These are phyloP conservation scores for Lycium barbarum DNA, from an alignment of 257 asterid species.

Conservation along the genomic window DNA sequence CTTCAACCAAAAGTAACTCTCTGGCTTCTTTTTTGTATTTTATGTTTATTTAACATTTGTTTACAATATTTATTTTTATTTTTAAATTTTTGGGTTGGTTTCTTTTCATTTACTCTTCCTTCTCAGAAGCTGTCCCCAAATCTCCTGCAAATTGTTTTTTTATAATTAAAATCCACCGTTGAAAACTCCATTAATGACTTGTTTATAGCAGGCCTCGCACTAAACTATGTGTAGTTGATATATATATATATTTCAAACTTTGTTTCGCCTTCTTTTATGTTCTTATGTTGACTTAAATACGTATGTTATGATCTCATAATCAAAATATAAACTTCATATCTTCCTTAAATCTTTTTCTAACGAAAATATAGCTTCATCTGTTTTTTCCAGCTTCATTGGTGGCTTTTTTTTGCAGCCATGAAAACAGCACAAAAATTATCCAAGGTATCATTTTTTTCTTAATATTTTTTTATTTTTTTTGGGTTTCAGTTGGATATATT, in stretches of 20 bases:
- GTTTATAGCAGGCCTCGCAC: conserved; percentile 34
- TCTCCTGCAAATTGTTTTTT: conserved; percentile 61
- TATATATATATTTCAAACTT: conserved; percentile 33
- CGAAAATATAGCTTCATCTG: not conserved
- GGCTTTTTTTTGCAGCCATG: conserved; percentile 46
- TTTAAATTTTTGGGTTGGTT: conserved; percentile 21
- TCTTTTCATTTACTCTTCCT: conserved; percentile 40
- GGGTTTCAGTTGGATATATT: not conserved
- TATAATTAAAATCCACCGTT: conserved; percentile 34
- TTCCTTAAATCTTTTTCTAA: no score
- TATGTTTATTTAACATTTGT: not conserved
- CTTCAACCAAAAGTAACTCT: conserved; percentile 44
- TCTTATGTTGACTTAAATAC: conserved; percentile 14
- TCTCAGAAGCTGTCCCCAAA: conserved; percentile 56
- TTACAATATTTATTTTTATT: not conserved
- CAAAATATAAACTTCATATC: conserved; percentile 4
- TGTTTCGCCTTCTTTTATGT: not conserved
- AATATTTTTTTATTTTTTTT: no score
- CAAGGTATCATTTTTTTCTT: conserved; percentile 44
- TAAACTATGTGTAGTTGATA: conserved; percentile 44
- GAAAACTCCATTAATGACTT: conserved; percentile 37
- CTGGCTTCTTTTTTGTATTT: conserved; percentile 33
- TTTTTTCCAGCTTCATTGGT: conserved; percentile 38
- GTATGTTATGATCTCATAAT: conserved; percentile 12
- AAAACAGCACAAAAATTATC: conserved; percentile 45